Base-by-base conservation (phyloP, 1,284 basidiomycete genomes). In the Cutaneotrichosporon cutaneum region DNA sequence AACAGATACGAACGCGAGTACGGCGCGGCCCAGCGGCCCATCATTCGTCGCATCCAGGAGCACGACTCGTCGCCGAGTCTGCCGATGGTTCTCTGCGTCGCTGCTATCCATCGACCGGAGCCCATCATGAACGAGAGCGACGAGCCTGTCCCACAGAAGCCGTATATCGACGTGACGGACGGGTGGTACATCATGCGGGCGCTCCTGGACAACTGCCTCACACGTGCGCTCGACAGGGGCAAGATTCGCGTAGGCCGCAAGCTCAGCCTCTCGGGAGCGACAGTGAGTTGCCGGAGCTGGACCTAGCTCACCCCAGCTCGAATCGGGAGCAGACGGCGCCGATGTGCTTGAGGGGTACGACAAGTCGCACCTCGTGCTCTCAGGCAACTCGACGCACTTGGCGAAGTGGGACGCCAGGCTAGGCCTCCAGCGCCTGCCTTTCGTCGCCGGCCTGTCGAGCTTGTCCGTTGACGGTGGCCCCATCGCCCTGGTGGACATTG, bases 161-260 rank as follows among this genome's bases (percentile, higher is more conserved):
- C 26, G 72, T 82, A 65, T 83, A 86, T 24, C 83, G 94, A 96
- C 76, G 81, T 99, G 14, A 94, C 92, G 0, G 96, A 99, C 73
- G 95, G 95, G 10, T 99, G 95, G 96, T 99, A 99, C 72, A 82
- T 86, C 35, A 83, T 99, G 14, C 85, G 87, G 13, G 89, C 92
- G 0, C 82, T 83, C 44, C 81, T 92, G 6, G 94, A 98, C 75
- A 81, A 82, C 14, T 84, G 88, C 2, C 81, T 99, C 10, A 82
- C 82, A 1, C 83, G 88, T 26, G 95, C 92, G 0, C 81, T 90
- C 6, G 79, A 80, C 42, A 84, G 83, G 22, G 87, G 89, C 0
- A 82, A 84, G 50, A 84, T 99, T 52, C 80, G 82, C 27, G 81
- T 90, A 1, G 95, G 95, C 0, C 83, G 87, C 64, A 99, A 99